Base-by-base conservation (phyloP, 2,329 filamentous ascomycete species). In the Pseudogymnoascus sp. region DNA sequence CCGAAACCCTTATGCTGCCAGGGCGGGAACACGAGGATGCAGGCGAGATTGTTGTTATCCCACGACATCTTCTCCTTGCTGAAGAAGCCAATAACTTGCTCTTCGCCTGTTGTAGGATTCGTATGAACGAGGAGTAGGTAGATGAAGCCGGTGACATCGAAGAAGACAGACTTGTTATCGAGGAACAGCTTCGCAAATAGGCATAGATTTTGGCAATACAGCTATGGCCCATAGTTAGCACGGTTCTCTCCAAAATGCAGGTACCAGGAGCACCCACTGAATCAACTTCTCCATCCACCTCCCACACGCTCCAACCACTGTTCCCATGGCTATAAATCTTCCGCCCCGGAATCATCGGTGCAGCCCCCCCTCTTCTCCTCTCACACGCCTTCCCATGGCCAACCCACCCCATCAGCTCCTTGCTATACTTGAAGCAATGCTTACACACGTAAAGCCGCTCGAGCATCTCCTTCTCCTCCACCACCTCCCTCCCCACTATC, bases 21-120 rank as follows among this genome's bases (percentile, higher is more conserved):
- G 0, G 94, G 94, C 1, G 94, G 94, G 69, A 97, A 97, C 13
- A 97, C 82, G 5, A 97, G 79, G 66, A 99, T 99, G 71, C 94
- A 99, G 0, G 94, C 94, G 4, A 99, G 80, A 66, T 97, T 99
- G 73, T 99, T 97, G 69, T 92, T 92, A 69, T 99, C 94, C 92
- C 94, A 99, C 3, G 90, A 96, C 79, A 96, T 88, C 72, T 97
- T 97, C 73, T 99, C 94, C 71, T 99, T 97, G 64, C 89, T 95
- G 76, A 97, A 99, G 79, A 97, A 97, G n/a, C 94, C 94, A 1
- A 92, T 83, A 28, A 96, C 85, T 69, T 86, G 83, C 18, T 73
- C 69, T 38, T 72, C 71, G 18, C 68, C 13, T 33, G 62, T 58
- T 7, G 60, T 59, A 33, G 61, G 48, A 57, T 8, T 64, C 7